Conservation (phyloP, 306 rosid genomes). For the Malus orientalis region DNA sequence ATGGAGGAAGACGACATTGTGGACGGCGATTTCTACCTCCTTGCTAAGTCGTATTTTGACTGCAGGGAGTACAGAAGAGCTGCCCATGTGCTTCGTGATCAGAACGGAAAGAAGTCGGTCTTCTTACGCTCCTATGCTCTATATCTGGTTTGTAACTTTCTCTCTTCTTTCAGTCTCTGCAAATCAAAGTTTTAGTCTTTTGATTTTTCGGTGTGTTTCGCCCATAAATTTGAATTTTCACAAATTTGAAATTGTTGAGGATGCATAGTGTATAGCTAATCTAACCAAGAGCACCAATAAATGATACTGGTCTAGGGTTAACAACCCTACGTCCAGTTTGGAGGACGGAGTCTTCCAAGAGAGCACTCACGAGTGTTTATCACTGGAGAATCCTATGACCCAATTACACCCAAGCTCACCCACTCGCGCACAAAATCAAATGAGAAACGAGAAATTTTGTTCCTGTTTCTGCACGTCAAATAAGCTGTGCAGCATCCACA, state of each 20-base stretch:
- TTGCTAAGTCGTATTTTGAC: constrained; percentile 84
- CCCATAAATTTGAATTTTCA: not conserved
- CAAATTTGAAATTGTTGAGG: not conserved
- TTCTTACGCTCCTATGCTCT: constrained; percentile 83
- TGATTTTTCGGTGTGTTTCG: not conserved
- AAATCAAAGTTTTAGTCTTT: not conserved
- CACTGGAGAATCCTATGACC: not conserved
- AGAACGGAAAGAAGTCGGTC: constrained; percentile 60
- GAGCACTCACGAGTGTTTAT: no score
- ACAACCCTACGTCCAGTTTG: not conserved
- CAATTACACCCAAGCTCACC: no score
- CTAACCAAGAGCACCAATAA: not conserved
- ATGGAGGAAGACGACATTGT: constrained; percentile 91
- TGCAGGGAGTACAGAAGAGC: constrained; percentile 87
- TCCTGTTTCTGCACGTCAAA: no score
- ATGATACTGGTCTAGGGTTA: not conserved
- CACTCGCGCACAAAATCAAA: no score
- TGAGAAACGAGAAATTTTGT: no score
- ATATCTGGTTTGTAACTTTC: constrained; percentile 49
- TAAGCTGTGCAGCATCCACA: no score
- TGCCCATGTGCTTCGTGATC: constrained; percentile 82
- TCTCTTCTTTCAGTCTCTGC: not conserved
- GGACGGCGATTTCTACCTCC: constrained; percentile 69
- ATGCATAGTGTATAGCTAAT: not conserved
- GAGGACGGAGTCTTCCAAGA: no score